Evolutionary conservation across 2,329 filamentous ascomycete genomes (phyloP), one percentile per base, ranked within the genome.

Genomic region (Sporothrix pseudoabietina): DNA sequence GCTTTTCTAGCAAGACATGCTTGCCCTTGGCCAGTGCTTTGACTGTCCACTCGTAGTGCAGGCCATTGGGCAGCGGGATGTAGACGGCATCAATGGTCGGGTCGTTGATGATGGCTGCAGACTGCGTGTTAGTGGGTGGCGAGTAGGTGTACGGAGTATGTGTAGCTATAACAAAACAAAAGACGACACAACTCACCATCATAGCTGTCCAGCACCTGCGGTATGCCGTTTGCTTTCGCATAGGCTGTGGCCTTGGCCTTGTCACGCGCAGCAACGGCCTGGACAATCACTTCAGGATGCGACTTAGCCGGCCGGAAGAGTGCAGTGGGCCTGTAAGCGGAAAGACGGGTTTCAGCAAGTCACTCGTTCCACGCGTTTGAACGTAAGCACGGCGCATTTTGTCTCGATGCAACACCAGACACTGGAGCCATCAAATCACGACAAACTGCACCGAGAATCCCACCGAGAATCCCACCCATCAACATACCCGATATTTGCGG

Each of bases 1-100:
- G 86, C 77, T 88, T 88, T 77, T 88, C 87, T 2, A 88, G 78
- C 0, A 89, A 82, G 26, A 89, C 86, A 76, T 88, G 86, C 75
- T 88, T 88, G 4, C 85, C 84, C 3, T 83, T 83, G 30, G 79
- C 76, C 30, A 89, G 79, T 3, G 85, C 82, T 71, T 83, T 83
- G 19, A 85, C 76, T 9, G 85, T 81, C 84, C 85, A 88, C 76
- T 86, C 83, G 65, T 78, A 80, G 76, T 84, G 83, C 9, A 83
- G 77, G 4, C 80, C 79, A 71, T 81, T 81, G 6, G 84, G 84
- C 4, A 88, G 80, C 7, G 85, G 82, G 73, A 88, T 85, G 77
- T 87, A 88, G 68, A 88, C 83, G 22, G 82, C 83, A 54, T 86
- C 83, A 77, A 85, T 84, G 32, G 80, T 78, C 2, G 81, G 77